Evolutionary conservation across 495 filamentous ascomycete genomes (phyloP).

Genomic region (Gamarada debralockiae): DNA sequence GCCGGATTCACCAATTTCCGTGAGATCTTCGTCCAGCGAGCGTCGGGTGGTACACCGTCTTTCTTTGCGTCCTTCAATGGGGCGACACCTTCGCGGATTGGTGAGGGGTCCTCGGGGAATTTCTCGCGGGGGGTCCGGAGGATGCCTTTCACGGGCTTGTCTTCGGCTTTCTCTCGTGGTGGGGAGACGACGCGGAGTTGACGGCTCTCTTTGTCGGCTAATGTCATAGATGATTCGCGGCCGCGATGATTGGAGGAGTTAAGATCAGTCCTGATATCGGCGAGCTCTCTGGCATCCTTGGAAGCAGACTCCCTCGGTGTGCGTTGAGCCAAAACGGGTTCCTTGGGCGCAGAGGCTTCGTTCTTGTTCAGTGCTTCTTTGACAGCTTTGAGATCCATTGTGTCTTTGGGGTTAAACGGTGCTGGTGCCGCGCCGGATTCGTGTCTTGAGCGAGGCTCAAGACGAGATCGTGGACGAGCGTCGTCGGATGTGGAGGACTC

Average conservation of each 20-base stretch:
- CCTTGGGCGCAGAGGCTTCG: conserved; percentile 6
- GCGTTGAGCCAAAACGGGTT: conserved; percentile 2
- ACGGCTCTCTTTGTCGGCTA: conserved; percentile 25
- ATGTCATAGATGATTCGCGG: conserved; percentile 18
- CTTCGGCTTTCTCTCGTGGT: conserved; percentile 42
- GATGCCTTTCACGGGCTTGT: conserved; percentile 60
- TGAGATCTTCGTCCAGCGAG: conserved; percentile 87
- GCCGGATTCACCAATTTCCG: conserved; percentile 78
- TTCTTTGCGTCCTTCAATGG: conserved; percentile 77
- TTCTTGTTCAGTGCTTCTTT: conserved; percentile 40
- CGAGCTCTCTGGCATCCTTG: conserved; percentile 17
- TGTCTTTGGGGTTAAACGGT: conserved; percentile 48
- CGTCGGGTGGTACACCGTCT: conserved; percentile 67
- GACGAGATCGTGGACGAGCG: conserved; percentile 20
- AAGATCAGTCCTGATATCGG: conserved; percentile 18
- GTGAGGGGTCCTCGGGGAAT: conserved; percentile 75
- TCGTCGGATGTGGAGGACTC: conserved; percentile 38
- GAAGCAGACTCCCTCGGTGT: conserved; percentile 15
- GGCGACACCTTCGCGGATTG: conserved; percentile 83
- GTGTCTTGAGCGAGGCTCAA: background rate
- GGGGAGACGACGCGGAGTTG: conserved; percentile 48
- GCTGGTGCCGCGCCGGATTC: conserved; percentile 14
- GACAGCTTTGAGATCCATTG: conserved; percentile 39
- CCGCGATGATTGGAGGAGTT: conserved; percentile 9
- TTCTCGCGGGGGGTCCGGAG: conserved; percentile 67